Base-by-base conservation (phyloP, 306 rosid species). In the Cicer bijugum region DNA sequence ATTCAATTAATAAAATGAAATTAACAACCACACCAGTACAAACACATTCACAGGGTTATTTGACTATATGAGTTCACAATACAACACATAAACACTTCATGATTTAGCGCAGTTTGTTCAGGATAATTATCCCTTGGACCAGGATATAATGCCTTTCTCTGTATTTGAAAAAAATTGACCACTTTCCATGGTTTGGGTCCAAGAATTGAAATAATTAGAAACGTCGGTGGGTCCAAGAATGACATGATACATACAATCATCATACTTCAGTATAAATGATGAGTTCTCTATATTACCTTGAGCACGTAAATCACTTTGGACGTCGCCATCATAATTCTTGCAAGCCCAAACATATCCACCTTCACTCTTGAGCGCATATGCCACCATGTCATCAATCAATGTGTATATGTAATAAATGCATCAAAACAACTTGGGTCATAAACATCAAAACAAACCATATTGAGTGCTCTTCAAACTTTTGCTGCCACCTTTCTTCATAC, bases 311-410 rank as follows among this genome's bases (percentile, higher is more conserved):
- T 94, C 99, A 82, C 99, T 94, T 81, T 82, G 96, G 63, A 94
- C 97, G 63, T 94, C 99, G 56, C 99, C 99, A 74, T 94, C 99
- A 75, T 94, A 94, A 85, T 94, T 94, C 81, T 94, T 94, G 86
- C 99, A 94, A 73, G 99, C 99, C 97, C 99, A 94, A 59, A 94
- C 96, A 87, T 94, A 94, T 74, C 99, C 99, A 35, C 99, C 99
- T 81, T 94, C 97, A 68, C 97, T 94, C 85, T 94, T 94, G 44
- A 94, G 10, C 66, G 78, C 97, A 85, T 94, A 91, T 43, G 99
- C 99, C 69, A 94, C 99, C 99, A 94, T 94, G 84, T 94, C 99
- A 85, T 94, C 99, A 82, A 94, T 52, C 45, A 61, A 70, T 23
- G 38, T 23, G 64, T 73, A 74, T 44, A 64, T 46, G 72, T 58